phyloP scores from a whole-genome alignment of 1,139 yeast genomes.

The Starmera stellimalicola region DNA sequence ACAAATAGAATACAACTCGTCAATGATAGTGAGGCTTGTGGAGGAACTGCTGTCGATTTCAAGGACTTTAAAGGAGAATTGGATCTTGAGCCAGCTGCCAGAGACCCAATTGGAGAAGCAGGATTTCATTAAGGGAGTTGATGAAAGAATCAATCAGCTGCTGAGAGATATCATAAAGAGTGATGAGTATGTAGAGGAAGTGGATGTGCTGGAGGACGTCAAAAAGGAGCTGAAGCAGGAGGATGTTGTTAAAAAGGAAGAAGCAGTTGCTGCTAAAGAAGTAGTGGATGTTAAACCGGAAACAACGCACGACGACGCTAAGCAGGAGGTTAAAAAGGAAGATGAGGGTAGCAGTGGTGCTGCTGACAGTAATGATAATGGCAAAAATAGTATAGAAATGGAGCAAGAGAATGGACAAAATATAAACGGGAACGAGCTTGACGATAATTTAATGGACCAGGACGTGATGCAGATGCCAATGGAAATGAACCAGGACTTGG shows the following conservation, averaged over 20 bases:
- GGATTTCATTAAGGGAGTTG: slow-evolving; percentile 4
- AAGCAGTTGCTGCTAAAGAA: slow-evolving; percentile 4
- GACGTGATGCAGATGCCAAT: slow-evolving; percentile 1
- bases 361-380: neutral
- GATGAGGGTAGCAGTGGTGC: neutral
- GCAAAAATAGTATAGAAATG: neutral
- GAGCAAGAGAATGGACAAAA: neutral
- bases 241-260: slow-evolving; percentile 8
- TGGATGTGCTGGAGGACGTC: slow-evolving; percentile 1
- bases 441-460: neutral
- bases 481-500: slow-evolving; percentile 6
- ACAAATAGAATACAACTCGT: slow-evolving; percentile 45
- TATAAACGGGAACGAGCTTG: neutral
- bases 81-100: slow-evolving; percentile 46
- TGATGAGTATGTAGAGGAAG: slow-evolving; percentile 7
- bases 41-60: slow-evolving; percentile 44
- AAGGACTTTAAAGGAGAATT: slow-evolving; percentile 40
- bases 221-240: slow-evolving; percentile 15
- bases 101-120: slow-evolving; percentile 22
- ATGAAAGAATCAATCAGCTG: slow-evolving; percentile 5
- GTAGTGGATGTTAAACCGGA: slow-evolving; percentile 7
- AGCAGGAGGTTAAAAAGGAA: slow-evolving; percentile 9
- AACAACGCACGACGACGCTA: slow-evolving; percentile 4
- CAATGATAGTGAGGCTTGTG: slow-evolving; percentile 40
- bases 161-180: slow-evolving; percentile 6